These are phyloP conservation scores for Solanum sitiens DNA, from an alignment of 257 asterid genomes.

Conservation along the genomic window DNA sequence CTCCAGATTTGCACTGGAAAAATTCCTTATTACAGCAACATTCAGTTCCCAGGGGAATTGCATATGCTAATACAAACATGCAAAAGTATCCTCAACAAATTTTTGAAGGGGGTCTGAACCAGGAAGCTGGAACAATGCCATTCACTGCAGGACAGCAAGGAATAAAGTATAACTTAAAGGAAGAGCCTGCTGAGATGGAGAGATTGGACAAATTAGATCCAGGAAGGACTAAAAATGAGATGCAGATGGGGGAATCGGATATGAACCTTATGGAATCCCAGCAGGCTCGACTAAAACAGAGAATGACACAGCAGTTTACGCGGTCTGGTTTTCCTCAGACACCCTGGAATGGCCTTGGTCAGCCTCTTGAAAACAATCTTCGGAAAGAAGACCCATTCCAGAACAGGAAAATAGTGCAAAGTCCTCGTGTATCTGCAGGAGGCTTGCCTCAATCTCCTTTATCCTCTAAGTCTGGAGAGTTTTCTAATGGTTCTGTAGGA, in stretches of 20 bases:
- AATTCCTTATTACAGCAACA: constrained; percentile 61
- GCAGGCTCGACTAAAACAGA: constrained; percentile 65
- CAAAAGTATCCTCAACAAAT: constrained; percentile 64
- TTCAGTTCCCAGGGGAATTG: constrained; percentile 44
- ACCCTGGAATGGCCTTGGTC: constrained; percentile 67
- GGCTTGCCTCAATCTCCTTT: constrained; percentile 97
- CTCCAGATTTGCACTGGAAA: constrained; percentile 78
- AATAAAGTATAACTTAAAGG: constrained; percentile 69
- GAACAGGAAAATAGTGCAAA: constrained; percentile 73
- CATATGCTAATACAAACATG: constrained; percentile 44
- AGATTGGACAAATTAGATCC: constrained; percentile 52
- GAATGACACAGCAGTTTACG: constrained; percentile 55
- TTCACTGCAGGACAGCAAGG: constrained; percentile 66
- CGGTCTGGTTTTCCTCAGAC: constrained; percentile 60
- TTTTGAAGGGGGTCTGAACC: constrained; percentile 63
- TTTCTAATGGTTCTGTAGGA: constrained; percentile 89
- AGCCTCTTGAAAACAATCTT: constrained; percentile 54
- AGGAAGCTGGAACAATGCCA: constrained; percentile 52
- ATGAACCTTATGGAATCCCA: constrained; percentile 42
- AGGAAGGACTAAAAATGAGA: constrained; percentile 28
- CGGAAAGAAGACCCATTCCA: constrained; percentile 68
- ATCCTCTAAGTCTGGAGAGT: constrained; percentile 90
- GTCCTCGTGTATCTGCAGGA: constrained; percentile 88
- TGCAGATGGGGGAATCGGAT: constrained; percentile 49
- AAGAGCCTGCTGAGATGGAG: constrained; percentile 76